Conservation (phyloP, 352 stramenopile species). For the Thraustochytrium sp. region DNA sequence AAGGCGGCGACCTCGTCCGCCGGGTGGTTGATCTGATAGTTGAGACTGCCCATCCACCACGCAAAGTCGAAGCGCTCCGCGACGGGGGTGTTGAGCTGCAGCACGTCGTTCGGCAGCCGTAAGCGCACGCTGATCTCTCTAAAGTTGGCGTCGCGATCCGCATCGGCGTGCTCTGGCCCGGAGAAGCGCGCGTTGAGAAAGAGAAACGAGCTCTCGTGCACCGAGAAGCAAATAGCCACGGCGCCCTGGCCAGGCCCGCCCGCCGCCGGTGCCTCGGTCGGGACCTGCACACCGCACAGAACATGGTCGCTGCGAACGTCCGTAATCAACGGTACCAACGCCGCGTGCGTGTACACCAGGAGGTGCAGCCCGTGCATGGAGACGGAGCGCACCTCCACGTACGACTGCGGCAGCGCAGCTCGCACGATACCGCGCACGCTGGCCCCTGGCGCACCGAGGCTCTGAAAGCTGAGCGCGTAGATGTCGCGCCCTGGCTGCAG, state of each 20-base stretch:
- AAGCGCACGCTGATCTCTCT: conserved; percentile 13
- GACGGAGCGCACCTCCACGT: background rate
- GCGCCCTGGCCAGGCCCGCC: background rate
- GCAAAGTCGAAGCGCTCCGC: conserved; percentile 7
- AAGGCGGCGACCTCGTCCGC: conserved; percentile 57
- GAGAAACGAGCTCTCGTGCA: background rate
- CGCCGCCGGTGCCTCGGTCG: background rate
- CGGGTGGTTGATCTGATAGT: conserved; percentile 73
- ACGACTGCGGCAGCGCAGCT: background rate
- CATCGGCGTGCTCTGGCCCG: background rate
- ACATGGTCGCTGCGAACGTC: conserved; percentile 7
- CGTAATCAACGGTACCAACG: background rate
- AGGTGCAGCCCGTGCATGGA: background rate
- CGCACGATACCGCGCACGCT: background rate
- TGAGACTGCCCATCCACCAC: conserved; percentile 68
- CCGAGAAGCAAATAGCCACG: background rate
- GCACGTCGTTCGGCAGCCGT: background rate
- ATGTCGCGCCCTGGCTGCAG: background rate
- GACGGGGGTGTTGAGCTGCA: background rate
- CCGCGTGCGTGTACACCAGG: background rate
- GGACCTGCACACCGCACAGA: background rate
- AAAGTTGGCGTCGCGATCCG: background rate
- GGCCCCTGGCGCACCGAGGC: background rate
- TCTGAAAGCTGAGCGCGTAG: background rate
- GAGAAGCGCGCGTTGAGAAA: conserved; percentile 16